A percentile compares a stretch with the other conserved stretches of the same genome.
Conservation (phyloP, 352 stramenopile species). For the Pythium oligandrum region DNA sequence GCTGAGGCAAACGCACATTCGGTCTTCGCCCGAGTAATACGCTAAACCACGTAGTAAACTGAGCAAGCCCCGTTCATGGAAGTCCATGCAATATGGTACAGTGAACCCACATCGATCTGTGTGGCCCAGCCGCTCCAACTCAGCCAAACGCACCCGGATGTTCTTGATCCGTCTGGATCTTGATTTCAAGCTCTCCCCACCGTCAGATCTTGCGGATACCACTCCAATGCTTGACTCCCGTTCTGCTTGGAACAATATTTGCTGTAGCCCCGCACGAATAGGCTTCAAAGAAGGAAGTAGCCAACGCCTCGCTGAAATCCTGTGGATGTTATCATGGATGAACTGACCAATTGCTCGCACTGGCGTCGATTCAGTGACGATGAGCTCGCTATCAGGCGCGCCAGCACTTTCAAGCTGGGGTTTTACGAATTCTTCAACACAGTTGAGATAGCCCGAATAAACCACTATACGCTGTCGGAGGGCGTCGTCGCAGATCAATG, state of each 20-base stretch:
- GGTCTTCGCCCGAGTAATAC: not conserved
- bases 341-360: not conserved
- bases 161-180: conserved; percentile 59
- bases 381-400: not conserved
- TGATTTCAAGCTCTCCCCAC: conserved; percentile 19
- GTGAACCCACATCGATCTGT: conserved; percentile 46
- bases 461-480: conserved; percentile 46
- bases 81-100: conserved; percentile 62
- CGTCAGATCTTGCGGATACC: not conserved
- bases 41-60: conserved; percentile 7
- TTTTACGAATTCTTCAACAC: conserved; percentile 47
- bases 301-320: not conserved
- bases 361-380: not conserved
- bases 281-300: not conserved
- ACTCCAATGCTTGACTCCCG: not conserved
- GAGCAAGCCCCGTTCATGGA: conserved; percentile 37
- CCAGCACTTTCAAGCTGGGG: not conserved
- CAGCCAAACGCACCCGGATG: conserved; percentile 37
- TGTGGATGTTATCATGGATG: not conserved
- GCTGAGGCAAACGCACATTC: too few relatives aligned
- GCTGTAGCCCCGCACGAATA: not conserved
- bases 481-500: conserved; percentile 53
- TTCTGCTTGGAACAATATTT: not conserved
- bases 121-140: conserved; percentile 26
- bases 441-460: conserved; percentile 68